These are phyloP conservation scores for Kentomonas sorsogonicus DNA, from an alignment of 208 protist species.

Conservation along the genomic window DNA sequence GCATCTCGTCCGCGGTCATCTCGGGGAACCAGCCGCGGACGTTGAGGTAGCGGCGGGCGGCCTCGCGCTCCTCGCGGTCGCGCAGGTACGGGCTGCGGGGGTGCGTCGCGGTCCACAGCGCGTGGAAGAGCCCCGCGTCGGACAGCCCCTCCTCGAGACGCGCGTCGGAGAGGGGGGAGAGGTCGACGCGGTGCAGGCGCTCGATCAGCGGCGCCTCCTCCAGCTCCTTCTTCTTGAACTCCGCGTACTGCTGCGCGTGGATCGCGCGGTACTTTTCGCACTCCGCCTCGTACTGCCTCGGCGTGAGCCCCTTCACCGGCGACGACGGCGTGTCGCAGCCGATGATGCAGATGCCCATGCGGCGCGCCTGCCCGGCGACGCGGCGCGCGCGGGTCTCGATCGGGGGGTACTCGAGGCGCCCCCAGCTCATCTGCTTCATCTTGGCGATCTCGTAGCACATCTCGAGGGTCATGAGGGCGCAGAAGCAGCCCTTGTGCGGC, in stretches of 20 bases:
- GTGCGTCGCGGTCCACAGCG: constrained; percentile 67
- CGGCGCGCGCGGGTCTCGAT: constrained; percentile 83
- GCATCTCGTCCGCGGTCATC: constrained; percentile 78
- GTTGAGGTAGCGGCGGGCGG: constrained; percentile 65
- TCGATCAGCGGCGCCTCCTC: constrained; percentile 70
- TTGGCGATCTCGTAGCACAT: constrained; percentile 90
- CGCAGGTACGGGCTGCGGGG: constrained; percentile 46
- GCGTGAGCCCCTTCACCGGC: constrained; percentile 76
- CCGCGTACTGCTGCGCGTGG: constrained; percentile 74
- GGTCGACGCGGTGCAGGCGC: constrained; percentile 69
- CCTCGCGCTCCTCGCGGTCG: constrained; percentile 43
- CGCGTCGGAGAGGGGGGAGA: constrained; percentile 45
- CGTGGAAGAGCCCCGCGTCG: constrained; percentile 74
- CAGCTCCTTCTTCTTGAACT: constrained; percentile 58
- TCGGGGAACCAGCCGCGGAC: constrained; percentile 78
- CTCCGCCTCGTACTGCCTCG: constrained; percentile 66
- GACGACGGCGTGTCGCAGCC: constrained; percentile 75
- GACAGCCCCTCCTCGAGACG: constrained; percentile 74
- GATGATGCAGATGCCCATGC: constrained; percentile 87
- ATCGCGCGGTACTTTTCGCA: constrained; percentile 59
- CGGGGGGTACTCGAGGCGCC: constrained; percentile 63
- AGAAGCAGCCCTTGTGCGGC: constrained; percentile 47
- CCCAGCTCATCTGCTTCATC: constrained; percentile 82
- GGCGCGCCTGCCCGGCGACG: constrained; percentile 76
- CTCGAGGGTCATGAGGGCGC: constrained; percentile 83